Conservation (phyloP, 176 grass and related monocot genomes). For the Raddia guianensis region DNA sequence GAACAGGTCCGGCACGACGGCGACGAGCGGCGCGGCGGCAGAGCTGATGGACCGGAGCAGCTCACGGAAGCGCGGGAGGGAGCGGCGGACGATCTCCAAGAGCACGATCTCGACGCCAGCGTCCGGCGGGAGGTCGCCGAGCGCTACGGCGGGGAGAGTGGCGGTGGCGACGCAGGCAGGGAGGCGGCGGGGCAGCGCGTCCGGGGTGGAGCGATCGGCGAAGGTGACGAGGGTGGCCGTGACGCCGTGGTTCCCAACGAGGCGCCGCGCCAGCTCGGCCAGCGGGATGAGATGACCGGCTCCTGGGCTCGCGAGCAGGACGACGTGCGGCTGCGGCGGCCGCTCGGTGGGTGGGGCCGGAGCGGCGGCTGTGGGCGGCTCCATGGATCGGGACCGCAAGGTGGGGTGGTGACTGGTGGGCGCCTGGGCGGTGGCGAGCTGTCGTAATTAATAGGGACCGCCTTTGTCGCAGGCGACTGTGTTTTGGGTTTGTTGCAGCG, state of each 20-base stretch:
- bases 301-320: slow-evolving; percentile 51
- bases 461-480: no score
- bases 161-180: slow-evolving; percentile 26
- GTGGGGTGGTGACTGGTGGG: no score
- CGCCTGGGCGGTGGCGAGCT: no score
- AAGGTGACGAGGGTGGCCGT: slow-evolving; percentile 48
- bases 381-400: no score
- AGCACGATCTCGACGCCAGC: neutral
- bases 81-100: neutral
- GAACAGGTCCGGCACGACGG: slow-evolving; percentile 58
- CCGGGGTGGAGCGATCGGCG: slow-evolving; percentile 31
- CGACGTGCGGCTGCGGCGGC: slow-evolving; percentile 28
- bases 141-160: slow-evolving; percentile 40
- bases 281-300: slow-evolving; percentile 57
- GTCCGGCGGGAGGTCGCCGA: slow-evolving; percentile 46
- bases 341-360: neutral
- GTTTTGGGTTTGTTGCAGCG: no score
- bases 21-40: neutral
- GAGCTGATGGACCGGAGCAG: slow-evolving; percentile 13
- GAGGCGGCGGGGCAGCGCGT: slow-evolving; percentile 9
- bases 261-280: slow-evolving; percentile 44
- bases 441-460: no score
- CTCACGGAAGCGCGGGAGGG: slow-evolving; percentile 28
- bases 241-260: slow-evolving; percentile 43
- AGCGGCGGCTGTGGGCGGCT: neutral